Percentiles rank a stretch among this genome's conserved stretches.
These are phyloP conservation scores for Cordyceps tenuipes DNA, from an alignment of 2,329 filamentous ascomycete genomes.

Conservation along the genomic window DNA sequence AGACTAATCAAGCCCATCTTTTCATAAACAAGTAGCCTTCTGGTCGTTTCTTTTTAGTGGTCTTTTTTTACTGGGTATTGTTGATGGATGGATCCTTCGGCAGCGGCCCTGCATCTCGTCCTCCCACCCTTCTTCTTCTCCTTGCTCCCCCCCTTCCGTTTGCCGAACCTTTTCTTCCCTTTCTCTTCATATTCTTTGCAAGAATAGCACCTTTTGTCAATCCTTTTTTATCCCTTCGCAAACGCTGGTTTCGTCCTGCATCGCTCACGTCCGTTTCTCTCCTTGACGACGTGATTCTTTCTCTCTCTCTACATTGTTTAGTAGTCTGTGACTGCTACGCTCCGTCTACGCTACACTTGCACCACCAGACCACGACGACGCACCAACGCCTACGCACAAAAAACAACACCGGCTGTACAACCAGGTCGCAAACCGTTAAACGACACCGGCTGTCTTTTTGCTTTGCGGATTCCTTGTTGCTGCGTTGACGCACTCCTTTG, in stretches of 20 bases:
- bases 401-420: background rate
- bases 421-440: conserved; percentile 1
- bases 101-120: background rate
- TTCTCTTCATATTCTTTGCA: background rate
- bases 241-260: conserved; percentile 11
- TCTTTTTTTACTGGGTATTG: background rate
- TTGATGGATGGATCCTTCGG: background rate
- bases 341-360: background rate
- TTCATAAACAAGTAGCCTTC: background rate
- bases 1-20: background rate
- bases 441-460: background rate
- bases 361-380: background rate
- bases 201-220: background rate
- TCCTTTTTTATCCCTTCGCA: conserved; percentile 2
- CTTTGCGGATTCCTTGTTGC: background rate
- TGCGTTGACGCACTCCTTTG: background rate
- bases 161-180: background rate
- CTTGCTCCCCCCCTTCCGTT: background rate
- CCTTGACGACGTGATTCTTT: background rate
- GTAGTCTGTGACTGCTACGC: conserved; percentile 5
- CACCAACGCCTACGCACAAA: background rate
- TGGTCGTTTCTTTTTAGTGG: background rate
- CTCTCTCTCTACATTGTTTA: conserved; percentile 2
- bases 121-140: background rate
- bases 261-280: conserved; percentile 6